Conservation (phyloP, 2,329 filamentous ascomycete species). For the Aspergillus texensis region DNA sequence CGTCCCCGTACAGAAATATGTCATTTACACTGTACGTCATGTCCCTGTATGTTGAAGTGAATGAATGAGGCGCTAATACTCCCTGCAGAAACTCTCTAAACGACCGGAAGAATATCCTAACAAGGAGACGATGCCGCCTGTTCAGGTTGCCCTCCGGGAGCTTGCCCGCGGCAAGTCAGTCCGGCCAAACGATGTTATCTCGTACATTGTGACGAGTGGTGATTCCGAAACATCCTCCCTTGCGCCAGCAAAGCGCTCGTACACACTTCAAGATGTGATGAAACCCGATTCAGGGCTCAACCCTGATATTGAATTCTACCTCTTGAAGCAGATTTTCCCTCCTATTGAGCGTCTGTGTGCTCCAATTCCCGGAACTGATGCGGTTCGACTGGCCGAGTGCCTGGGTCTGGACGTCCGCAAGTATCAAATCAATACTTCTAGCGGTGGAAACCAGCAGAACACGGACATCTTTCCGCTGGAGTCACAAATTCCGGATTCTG, state of each 20-base stretch:
- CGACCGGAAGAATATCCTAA: constrained; percentile 92
- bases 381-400: constrained; percentile 86
- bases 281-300: constrained; percentile 74
- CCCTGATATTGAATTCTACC: constrained; percentile 96
- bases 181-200: constrained; percentile 92
- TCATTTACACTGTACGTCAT: constrained; percentile 75
- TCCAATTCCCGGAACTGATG: constrained; percentile 90
- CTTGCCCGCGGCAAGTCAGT: constrained; percentile 83
- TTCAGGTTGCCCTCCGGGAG: constrained; percentile 90
- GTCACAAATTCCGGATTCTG: constrained; percentile 87
- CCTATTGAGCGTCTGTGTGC: constrained; percentile 97
- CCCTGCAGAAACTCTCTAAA: constrained; percentile 78
- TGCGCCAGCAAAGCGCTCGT: constrained; percentile 81
- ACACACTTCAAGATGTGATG: constrained; percentile 79
- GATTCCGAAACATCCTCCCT: constrained; percentile 64
- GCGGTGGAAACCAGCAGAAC: constrained; percentile 55
- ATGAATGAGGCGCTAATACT: constrained; percentile 18
- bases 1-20: constrained; percentile 83
- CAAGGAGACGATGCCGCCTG: constrained; percentile 91
- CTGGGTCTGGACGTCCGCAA: constrained; percentile 88
- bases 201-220: constrained; percentile 82
- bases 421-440: constrained; percentile 71
- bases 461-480: constrained; percentile 87
- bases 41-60: neutral
- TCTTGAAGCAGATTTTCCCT: constrained; percentile 97